phyloP scores from a whole-genome alignment of 202 grass and related monocot species.

The Panicum virgatum region DNA sequence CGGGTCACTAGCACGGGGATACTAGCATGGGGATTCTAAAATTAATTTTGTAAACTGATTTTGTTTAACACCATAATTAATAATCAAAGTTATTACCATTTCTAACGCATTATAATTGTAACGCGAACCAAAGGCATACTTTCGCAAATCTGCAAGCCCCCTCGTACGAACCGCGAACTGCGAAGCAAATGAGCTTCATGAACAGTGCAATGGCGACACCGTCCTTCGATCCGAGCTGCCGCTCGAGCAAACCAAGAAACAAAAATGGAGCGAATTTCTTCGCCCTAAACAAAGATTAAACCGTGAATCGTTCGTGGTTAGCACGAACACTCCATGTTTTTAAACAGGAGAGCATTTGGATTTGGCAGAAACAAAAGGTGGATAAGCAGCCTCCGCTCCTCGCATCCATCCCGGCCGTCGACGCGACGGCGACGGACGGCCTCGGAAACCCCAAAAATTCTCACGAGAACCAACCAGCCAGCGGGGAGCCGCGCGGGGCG shows the following conservation, averaged over 20 bases:
- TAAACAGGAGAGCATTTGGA: neutral
- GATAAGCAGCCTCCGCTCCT: neutral
- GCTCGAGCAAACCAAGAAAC: neutral
- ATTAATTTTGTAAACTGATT: no score
- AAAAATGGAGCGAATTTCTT: neutral
- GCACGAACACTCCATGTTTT: constrained; percentile 8
- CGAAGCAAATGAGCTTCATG: constrained; percentile 13
- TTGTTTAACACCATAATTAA: no score
- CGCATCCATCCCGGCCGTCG: constrained; percentile 43
- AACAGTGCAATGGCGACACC: neutral
- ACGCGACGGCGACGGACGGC: constrained; percentile 41
- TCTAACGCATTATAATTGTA: no score
- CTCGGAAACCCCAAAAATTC: constrained; percentile 42
- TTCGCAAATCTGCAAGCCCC: constrained; percentile 22
- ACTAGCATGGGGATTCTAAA: no score
- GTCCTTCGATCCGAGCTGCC: neutral
- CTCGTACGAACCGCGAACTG: neutral
- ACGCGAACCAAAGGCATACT: no score
- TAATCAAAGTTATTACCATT: no score
- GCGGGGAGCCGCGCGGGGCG: neutral
- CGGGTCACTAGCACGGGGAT: no score
- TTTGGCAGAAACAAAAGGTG: no score
- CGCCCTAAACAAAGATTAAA: neutral
- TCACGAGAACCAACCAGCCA: constrained; percentile 29
- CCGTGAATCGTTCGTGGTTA: neutral